Percentiles rank a stretch among this genome's conserved stretches.
Conservation (phyloP, 129 eudicot species). For the Chrysanthemum lavandulifolium region DNA sequence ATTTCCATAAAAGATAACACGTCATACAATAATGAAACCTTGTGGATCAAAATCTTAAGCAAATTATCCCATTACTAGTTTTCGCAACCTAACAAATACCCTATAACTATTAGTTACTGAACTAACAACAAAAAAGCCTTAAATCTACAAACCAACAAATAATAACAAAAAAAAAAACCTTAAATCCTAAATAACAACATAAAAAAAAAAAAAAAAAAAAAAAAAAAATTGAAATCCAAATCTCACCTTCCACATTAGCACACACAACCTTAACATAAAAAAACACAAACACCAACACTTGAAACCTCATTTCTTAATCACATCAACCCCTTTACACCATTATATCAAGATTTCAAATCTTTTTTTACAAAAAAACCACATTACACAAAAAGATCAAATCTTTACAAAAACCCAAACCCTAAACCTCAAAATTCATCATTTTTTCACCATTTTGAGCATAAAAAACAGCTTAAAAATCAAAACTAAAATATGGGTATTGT, state of each 20-base stretch:
- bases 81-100: background rate
- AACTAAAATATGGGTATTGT: background rate
- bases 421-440: conserved; percentile 29
- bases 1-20: background rate
- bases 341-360: too few species aligned
- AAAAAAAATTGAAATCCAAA: conserved; percentile 1
- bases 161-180: background rate
- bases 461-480: background rate
- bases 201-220: background rate
- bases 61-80: conserved; percentile 5
- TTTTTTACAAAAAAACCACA: conserved; percentile 14
- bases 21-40: conserved; percentile 6
- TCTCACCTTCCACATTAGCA: conserved; percentile 73
- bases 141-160: background rate
- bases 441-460: conserved; percentile 13
- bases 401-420: conserved; percentile 25
- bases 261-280: conserved; percentile 34
- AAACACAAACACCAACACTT: conserved; percentile 45
- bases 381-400: conserved; percentile 16
- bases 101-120: background rate
- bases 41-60: conserved; percentile 1
- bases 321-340: background rate
- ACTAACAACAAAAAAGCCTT: background rate
- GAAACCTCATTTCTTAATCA: conserved; percentile 27
- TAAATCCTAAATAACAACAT: background rate